Evolutionary conservation across 2,329 filamentous ascomycete species (phyloP).

Genomic region (Pseudogymnoascus sp.): DNA sequence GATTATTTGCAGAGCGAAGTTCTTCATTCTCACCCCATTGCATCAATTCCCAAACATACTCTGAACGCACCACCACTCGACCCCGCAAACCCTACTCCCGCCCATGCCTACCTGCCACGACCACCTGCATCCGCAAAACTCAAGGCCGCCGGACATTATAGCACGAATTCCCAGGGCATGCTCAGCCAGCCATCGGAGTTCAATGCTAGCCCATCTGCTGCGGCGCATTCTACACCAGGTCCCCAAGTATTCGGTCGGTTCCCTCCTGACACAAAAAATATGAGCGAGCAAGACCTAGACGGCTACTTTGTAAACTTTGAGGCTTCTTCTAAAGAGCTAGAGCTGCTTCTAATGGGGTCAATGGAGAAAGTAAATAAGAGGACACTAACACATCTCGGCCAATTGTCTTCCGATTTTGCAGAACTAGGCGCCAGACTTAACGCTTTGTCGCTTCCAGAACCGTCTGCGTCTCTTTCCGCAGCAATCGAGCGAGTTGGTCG

Average conservation of each 20-base stretch:
- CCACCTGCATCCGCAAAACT: conserved; percentile 81
- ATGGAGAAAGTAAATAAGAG: conserved; percentile 96
- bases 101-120: conserved; percentile 79
- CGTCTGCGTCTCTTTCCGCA: conserved; percentile 76
- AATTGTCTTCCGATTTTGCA: conserved; percentile 77
- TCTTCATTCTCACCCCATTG: conserved; percentile 81
- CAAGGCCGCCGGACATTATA: conserved; percentile 40
- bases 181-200: conserved; percentile 45
- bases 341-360: conserved; percentile 77
- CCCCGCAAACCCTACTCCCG: conserved; percentile 81
- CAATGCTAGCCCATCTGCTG: conserved; percentile 39
- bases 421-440: conserved; percentile 96
- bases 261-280: conserved; percentile 63
- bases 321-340: conserved; percentile 81
- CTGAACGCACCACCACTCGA: conserved; percentile 93
- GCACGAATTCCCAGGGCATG: conserved; percentile 39
- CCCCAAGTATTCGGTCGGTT: conserved; percentile 67
- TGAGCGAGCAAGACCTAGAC: conserved; percentile 85
- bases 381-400: conserved; percentile 75
- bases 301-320: conserved; percentile 95
- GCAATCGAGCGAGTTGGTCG: conserved; percentile 93
- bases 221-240: conserved; percentile 48
- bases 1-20: conserved; percentile 70
- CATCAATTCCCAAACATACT: conserved; percentile 87
- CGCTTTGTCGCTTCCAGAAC: conserved; percentile 90